A percentile compares a stretch with the other conserved stretches of the same genome.
Evolutionary conservation across 2,329 filamentous ascomycete genomes (phyloP).

Genomic region (Diaporthe destruens): DNA sequence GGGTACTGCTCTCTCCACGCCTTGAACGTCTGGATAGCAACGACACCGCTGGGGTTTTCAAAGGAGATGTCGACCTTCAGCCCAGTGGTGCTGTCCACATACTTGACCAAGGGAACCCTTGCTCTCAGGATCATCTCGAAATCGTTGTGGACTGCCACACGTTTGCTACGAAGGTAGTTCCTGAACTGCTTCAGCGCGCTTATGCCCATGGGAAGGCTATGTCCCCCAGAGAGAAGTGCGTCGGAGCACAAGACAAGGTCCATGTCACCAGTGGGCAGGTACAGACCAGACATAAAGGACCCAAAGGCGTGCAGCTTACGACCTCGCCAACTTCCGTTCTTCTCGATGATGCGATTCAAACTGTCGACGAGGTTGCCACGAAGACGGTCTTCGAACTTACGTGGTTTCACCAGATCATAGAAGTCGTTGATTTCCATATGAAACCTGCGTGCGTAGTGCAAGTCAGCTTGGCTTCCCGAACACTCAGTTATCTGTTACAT

Average conservation of each 20-base stretch:
- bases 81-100: conserved; percentile 80
- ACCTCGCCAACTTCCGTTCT: conserved; percentile 16
- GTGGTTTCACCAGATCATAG: conserved; percentile 85
- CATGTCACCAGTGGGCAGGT: conserved; percentile 84
- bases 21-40: conserved; percentile 84
- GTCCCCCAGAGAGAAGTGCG: conserved; percentile 67
- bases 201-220: conserved; percentile 58
- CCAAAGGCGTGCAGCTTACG: conserved; percentile 82
- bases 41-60: conserved; percentile 86
- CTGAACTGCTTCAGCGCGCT: conserved; percentile 73
- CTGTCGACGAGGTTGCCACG: conserved; percentile 79
- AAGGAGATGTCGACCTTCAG: conserved; percentile 94
- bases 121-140: conserved; percentile 79
- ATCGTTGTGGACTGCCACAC: conserved; percentile 68
- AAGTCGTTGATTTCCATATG: conserved; percentile 94
- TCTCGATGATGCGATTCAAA: conserved; percentile 69
- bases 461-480: conserved; percentile 39
- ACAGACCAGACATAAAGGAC: conserved; percentile 89
- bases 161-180: conserved; percentile 66
- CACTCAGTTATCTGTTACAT: not conserved
- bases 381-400: conserved; percentile 80
- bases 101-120: conserved; percentile 94
- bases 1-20: conserved; percentile 85
- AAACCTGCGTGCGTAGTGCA: conserved; percentile 68
- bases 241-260: conserved; percentile 84